Percentiles rank a stretch among this genome's conserved stretches.
phyloP scores from a whole-genome alignment of 2,329 filamentous ascomycete genomes.

The Epichloe scottii region DNA sequence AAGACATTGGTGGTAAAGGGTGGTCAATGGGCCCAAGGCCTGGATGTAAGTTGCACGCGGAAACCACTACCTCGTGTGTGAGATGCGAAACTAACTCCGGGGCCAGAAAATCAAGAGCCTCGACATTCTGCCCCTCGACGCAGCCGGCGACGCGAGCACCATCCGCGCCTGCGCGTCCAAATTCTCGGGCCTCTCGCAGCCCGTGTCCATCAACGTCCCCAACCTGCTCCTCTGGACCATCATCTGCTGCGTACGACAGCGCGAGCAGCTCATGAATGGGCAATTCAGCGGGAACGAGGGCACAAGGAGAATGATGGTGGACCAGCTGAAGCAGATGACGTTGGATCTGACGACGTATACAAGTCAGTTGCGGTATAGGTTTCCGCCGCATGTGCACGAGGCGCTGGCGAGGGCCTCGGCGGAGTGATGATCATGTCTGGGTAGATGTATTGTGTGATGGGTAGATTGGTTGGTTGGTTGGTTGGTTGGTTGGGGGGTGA shows the following conservation, averaged over 20 bases:
- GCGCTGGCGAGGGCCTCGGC: slow-evolving; percentile 71
- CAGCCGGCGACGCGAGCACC: slow-evolving; percentile 58
- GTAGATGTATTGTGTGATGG: not conserved
- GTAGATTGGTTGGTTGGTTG: no score
- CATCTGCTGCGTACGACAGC: slow-evolving; percentile 67
- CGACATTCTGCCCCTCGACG: slow-evolving; percentile 68
- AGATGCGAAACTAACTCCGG: not conserved
- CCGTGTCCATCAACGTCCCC: slow-evolving; percentile 80
- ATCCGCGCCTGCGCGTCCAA: slow-evolving; percentile 72
- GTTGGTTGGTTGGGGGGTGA: no score
- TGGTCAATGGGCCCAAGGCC: slow-evolving; percentile 42
- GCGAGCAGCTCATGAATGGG: slow-evolving; percentile 55
- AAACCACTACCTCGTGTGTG: not conserved
- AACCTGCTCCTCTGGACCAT: slow-evolving; percentile 92
- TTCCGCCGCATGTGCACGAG: slow-evolving; percentile 80
- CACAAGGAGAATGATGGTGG: slow-evolving; percentile 50
- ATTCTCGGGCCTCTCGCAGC: slow-evolving; percentile 66
- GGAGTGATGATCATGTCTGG: slow-evolving; percentile 30
- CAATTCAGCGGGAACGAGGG: slow-evolving; percentile 64
- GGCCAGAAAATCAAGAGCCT: slow-evolving; percentile 57
- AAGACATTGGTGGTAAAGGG: slow-evolving; percentile 43
- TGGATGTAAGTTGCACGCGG: slow-evolving; percentile 41
- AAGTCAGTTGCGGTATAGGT: slow-evolving; percentile 79
- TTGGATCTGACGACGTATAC: slow-evolving; percentile 90
- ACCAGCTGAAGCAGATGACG: slow-evolving; percentile 65